Evolutionary conservation across 768 basidiomycete genomes (phyloP).

Genomic region (Megacollybia marginata): DNA sequence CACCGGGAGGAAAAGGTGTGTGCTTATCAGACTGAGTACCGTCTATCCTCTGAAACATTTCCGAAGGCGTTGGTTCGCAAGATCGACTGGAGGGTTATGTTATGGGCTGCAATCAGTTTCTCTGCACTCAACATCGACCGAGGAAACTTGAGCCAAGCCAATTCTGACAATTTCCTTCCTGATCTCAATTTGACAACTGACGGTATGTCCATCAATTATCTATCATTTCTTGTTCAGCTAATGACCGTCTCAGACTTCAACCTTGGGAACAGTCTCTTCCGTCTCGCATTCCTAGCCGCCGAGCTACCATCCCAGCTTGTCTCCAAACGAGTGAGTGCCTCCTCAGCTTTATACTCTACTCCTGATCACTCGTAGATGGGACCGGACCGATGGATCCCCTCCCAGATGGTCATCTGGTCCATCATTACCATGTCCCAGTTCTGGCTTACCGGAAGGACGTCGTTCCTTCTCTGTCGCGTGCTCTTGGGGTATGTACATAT

Average conservation of each 20-base stretch:
- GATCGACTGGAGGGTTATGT: constrained; percentile 56
- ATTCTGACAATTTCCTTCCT: constrained; percentile 48
- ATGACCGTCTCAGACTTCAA: constrained; percentile 38
- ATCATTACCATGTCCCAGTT: constrained; percentile 46
- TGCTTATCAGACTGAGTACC: not conserved
- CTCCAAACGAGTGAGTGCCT: constrained; percentile 41
- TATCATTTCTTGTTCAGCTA: not conserved
- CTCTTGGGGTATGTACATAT: constrained; percentile 40
- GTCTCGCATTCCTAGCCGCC: constrained; percentile 42
- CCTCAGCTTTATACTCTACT: not conserved
- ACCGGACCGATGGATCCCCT: constrained; percentile 59
- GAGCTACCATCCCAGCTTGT: constrained; percentile 59
- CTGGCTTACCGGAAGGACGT: constrained; percentile 43
- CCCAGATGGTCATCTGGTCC: constrained; percentile 50
- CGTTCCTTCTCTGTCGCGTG: constrained; percentile 41
- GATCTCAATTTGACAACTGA: constrained; percentile 49
- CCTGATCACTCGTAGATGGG: constrained; percentile 30
- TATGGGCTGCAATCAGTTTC: constrained; percentile 49
- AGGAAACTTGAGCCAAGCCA: constrained; percentile 48
- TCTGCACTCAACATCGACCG: constrained; percentile 50
- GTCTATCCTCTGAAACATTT: not conserved
- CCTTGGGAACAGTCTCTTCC: constrained; percentile 46
- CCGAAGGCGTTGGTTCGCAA: constrained; percentile 40
- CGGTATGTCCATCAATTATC: constrained; percentile 16
- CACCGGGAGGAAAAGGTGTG: constrained; percentile 43